Conservation (phyloP, 179 eudicot species). For the Heliamphora pulchella region DNA sequence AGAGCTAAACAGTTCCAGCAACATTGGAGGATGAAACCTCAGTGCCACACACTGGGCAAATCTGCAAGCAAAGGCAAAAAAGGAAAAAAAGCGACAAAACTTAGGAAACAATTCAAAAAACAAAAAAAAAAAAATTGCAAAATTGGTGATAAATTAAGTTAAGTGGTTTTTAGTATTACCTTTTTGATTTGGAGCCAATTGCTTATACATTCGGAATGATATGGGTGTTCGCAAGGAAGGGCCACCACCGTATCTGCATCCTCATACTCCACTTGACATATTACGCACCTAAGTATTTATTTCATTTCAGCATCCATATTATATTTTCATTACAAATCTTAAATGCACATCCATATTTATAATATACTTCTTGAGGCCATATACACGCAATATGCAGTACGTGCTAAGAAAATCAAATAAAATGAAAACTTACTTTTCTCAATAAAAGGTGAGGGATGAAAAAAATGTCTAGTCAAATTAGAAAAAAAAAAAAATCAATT, state of each 20-base stretch:
- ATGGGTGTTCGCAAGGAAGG: conserved; percentile 48
- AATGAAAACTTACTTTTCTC: too few species aligned
- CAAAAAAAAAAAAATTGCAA: background rate
- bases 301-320: background rate
- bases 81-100: background rate
- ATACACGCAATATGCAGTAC: too few species aligned
- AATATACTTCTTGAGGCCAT: too few species aligned
- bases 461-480: too few species aligned
- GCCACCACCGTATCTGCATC: conserved; percentile 42
- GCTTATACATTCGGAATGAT: conserved; percentile 42
- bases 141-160: background rate
- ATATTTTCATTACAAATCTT: background rate
- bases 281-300: conserved; percentile 36
- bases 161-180: conserved; percentile 20
- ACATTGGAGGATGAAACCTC: conserved; percentile 23
- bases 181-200: conserved; percentile 58
- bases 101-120: background rate
- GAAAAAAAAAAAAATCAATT: too few species aligned
- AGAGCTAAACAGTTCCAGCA: background rate
- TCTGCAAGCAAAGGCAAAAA: conserved; percentile 24
- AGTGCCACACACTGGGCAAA: conserved; percentile 43
- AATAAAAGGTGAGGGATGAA: too few species aligned
- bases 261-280: conserved; percentile 57
- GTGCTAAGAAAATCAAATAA: too few species aligned
- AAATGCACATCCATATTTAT: background rate